phyloP scores from a whole-genome alignment of 306 rosid species.

The Luffa acutangula region DNA sequence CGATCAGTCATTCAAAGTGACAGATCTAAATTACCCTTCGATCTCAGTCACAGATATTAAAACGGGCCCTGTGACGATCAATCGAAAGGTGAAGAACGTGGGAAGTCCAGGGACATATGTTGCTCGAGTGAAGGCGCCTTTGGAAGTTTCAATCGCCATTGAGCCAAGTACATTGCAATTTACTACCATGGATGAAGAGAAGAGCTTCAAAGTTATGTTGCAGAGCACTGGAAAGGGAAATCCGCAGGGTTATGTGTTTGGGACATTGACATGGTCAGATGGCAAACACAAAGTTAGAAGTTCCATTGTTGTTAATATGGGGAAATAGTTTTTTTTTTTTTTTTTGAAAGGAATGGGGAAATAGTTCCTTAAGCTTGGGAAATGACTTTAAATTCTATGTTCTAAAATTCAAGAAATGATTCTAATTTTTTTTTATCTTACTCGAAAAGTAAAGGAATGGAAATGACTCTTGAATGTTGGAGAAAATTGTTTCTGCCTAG shows the following conservation, averaged over 20 bases:
- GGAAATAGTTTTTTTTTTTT: too few relatives aligned
- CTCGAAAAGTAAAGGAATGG: too few relatives aligned
- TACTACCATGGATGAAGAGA: constrained; percentile 31
- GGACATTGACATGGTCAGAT: not conserved
- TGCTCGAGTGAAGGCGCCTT: constrained; percentile 22
- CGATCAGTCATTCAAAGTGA: constrained; percentile 19
- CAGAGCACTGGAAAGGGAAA: not conserved
- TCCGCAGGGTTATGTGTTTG: not conserved
- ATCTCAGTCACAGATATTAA: constrained; percentile 18
- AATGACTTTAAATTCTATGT: too few relatives aligned
- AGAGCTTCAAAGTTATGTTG: constrained; percentile 21
- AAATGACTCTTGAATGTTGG: too few relatives aligned
- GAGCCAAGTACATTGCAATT: constrained; percentile 27
- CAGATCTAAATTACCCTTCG: constrained; percentile 58
- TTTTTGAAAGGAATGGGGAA: too few relatives aligned
- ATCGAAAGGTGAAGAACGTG: constrained; percentile 45
- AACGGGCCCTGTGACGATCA: constrained; percentile 6
- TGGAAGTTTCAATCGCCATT: constrained; percentile 17
- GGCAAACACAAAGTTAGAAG: not conserved
- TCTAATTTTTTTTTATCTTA: too few relatives aligned
- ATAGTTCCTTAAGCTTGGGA: too few relatives aligned
- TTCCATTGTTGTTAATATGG: not conserved
- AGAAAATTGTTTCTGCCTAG: too few relatives aligned
- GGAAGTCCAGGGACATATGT: constrained; percentile 32
- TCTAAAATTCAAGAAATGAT: too few relatives aligned